Base-by-base conservation (phyloP, 768 basidiomycete species). In the Podaxis sp. region DNA sequence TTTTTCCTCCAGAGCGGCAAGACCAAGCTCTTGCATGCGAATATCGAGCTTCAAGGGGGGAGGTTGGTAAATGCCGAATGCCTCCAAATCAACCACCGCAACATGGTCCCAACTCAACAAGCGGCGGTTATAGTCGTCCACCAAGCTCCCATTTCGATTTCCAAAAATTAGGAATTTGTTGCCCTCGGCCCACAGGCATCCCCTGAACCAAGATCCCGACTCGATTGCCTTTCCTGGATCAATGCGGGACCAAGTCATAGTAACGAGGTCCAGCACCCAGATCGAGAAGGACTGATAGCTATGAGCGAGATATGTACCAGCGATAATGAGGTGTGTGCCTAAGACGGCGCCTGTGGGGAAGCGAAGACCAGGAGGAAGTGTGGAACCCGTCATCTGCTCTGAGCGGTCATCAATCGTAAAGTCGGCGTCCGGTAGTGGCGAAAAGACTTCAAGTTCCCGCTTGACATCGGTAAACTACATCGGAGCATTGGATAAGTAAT, bases 331-430 rank as follows among this genome's bases (percentile, higher is more conserved):
- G 73, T 94, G 88, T 36, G 87, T 87, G 33, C 96, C 97, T 6
- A 97, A 78, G 64, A 98, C 88, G 36, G 94, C 93, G 19, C 96
- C 96, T 0, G 94, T 92, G 5, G 96, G 96, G 78, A 99, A 99
- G 8, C 96, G 90, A 49, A 98, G 85, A 12, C 96, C 96, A 0
- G 97, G 96, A 22, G 96, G 96, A 67, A 94, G 90, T 1, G 89
- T 84, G 12, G 85, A 78, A 19, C 91, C 93, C 17, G 80, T 80
- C 94, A 98, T 97, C 13, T 86, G 76, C 11, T 83, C 72, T 6
- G 96, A 96, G 37, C 88, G 85, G 70, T 96, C 93, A 63, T 86
- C 83, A 53, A 96, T 86, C 2, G 83, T 84, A 71, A 94, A 95
- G 63, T 89, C 85, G 17, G 83, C 79, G 67, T 88, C 84, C 1